Conservation (phyloP, 305 asterid genomes). For the Nicotiana rustica region DNA sequence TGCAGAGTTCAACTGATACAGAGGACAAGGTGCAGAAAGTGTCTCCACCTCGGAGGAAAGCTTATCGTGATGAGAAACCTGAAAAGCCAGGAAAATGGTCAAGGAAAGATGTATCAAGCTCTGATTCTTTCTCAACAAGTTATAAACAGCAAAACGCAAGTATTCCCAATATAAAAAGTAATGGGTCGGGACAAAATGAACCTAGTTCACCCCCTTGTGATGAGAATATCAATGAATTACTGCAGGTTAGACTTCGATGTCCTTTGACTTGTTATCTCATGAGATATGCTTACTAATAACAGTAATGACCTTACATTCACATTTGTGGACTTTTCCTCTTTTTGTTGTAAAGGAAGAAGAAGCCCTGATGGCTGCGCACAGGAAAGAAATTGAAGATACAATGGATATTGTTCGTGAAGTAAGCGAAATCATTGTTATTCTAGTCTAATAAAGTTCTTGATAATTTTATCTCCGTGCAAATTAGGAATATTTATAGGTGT, state of each 20-base stretch:
- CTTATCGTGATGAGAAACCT: constrained; percentile 66
- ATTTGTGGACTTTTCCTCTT: constrained; percentile 9
- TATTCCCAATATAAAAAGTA: constrained; percentile 49
- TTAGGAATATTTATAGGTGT: neutral
- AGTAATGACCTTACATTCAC: neutral
- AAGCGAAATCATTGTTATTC: constrained; percentile 42
- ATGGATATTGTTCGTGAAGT: constrained; percentile 99
- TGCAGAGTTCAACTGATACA: constrained; percentile 46
- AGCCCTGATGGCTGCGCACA: constrained; percentile 93
- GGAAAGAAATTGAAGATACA: constrained; percentile 97
- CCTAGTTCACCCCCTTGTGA: constrained; percentile 67
- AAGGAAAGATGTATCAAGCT: constrained; percentile 57
- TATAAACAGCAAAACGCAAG: constrained; percentile 44
- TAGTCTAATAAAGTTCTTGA: neutral
- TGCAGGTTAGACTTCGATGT: constrained; percentile 65
- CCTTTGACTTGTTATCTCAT: constrained; percentile 10
- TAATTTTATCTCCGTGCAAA: constrained; percentile 22
- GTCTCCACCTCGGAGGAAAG: constrained; percentile 83
- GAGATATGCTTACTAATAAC: neutral
- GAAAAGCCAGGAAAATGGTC: constrained; percentile 64
- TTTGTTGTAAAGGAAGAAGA: constrained; percentile 76
- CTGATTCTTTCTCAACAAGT: constrained; percentile 47
- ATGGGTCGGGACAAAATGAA: constrained; percentile 48
- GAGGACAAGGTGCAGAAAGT: constrained; percentile 91
- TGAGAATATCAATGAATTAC: constrained; percentile 79